These are phyloP conservation scores for Wickerhamiella cacticola DNA, from an alignment of 805 yeast species.

Conservation along the genomic window DNA sequence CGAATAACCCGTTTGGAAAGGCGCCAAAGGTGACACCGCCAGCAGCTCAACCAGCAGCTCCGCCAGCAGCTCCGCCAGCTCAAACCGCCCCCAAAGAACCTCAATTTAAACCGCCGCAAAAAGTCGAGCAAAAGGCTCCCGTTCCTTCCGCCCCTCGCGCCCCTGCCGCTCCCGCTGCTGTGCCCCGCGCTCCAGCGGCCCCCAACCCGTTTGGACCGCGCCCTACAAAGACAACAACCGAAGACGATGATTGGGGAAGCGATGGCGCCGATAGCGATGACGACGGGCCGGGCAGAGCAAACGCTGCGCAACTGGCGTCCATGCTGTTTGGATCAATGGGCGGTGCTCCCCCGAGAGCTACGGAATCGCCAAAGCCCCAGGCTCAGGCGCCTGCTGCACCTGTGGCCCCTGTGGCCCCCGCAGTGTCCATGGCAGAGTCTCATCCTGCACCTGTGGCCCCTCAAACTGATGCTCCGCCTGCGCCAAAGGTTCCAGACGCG, in stretches of 20 bases:
- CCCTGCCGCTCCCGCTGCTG: conserved; percentile 15
- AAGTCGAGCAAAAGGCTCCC: conserved; percentile 6
- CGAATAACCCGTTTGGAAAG: conserved; percentile 9
- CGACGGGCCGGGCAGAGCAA: conserved; percentile 26
- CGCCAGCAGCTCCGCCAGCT: conserved; percentile 11
- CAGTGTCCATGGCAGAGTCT: conserved; percentile 14
- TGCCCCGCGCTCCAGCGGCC: conserved; percentile 15
- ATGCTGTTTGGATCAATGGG: conserved; percentile 35
- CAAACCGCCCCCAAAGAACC: conserved; percentile 11
- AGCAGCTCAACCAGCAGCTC: conserved; percentile 13
- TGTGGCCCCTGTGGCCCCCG: background rate
- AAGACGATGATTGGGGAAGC: conserved; percentile 27
- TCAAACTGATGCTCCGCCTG: background rate
- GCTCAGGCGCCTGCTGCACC: conserved; percentile 13
- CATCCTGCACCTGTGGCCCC: conserved; percentile 16
- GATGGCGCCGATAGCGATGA: conserved; percentile 29
- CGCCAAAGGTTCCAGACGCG: background rate
- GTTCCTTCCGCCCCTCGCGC: conserved; percentile 9
- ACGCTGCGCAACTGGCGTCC: conserved; percentile 34
- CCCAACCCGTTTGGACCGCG: conserved; percentile 11
- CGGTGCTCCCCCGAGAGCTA: conserved; percentile 2
- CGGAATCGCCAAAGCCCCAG: too few relatives aligned
- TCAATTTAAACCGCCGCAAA: conserved; percentile 8
- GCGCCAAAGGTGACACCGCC: background rate
- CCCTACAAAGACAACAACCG: conserved; percentile 20